A percentile compares a stretch with the other conserved stretches of the same genome.
phyloP scores from a whole-genome alignment of 2,329 filamentous ascomycete genomes.

The Apiospora arundinis region DNA sequence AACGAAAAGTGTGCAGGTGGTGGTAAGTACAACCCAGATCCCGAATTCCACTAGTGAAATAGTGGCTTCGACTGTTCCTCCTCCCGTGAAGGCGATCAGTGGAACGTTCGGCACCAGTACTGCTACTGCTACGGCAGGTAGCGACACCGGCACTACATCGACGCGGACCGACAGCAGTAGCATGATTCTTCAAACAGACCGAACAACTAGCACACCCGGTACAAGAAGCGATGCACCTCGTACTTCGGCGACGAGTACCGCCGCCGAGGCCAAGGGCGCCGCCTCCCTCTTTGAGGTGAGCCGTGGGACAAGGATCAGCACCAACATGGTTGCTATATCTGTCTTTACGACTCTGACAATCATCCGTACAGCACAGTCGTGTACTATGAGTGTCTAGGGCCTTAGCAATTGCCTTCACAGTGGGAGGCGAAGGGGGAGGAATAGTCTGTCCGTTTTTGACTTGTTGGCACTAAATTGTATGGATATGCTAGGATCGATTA shows the following conservation, averaged over 20 bases:
- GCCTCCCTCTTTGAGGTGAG: neutral
- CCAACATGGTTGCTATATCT: neutral
- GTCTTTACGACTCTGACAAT: neutral
- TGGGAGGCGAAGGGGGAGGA: neutral
- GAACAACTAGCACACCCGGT: neutral
- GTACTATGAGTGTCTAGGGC: neutral
- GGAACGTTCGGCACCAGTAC: neutral
- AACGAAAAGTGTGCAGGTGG: neutral
- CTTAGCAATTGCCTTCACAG: neutral
- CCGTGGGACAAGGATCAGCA: neutral
- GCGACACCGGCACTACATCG: neutral
- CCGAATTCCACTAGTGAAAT: neutral
- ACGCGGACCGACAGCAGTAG: neutral
- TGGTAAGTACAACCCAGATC: neutral
- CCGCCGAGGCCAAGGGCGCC: neutral
- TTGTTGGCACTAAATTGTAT: neutral
- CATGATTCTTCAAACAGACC: neutral
- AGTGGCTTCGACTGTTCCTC: neutral
- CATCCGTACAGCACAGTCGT: neutral
- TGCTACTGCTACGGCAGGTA: neutral
- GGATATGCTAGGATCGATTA: neutral
- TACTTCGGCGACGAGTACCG: neutral
- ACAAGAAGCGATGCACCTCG: neutral
- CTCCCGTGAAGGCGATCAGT: neutral
- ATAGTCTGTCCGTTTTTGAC: neutral